Base-by-base conservation (phyloP, 2,329 filamentous ascomycete genomes). In the Calonectria montana region DNA sequence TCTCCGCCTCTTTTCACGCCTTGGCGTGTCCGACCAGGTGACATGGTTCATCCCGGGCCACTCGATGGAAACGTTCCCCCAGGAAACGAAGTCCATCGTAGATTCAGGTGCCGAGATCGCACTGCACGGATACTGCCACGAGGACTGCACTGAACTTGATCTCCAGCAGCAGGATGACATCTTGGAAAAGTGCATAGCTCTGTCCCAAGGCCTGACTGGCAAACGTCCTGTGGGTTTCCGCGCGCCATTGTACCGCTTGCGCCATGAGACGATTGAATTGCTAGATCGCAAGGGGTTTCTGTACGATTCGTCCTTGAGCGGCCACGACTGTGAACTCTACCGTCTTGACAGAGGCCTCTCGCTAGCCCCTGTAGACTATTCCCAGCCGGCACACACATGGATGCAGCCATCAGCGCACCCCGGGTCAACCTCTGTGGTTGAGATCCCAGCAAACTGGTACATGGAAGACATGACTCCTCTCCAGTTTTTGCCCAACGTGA, bases 1-100 rank as follows among this genome's bases (percentile, higher is more conserved):
- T 0, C 81, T 90, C 3, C 84, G 86, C 68, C 73, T 72, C 3
- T 63, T 79, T 4, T 37, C 50, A 27, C 45, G 63, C 29, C 87
- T 89, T 78, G 81, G 82, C 21, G 86, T 85, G 68, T 81, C 86
- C 41, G 78, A 82, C 71, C 87, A 85, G 77, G 81, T 85, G 16
- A 88, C 87, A 10, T 88, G 86, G 87, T 88, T 86, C 73, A 84
- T 89, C n/a, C 87, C 87, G 0, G 87, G 87, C 73, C 87, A 88
- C 76, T 84, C 82, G 0, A 81, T 86, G 59, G 87, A 89, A 76
- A 87, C 83, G 16, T 88, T 88, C 67, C 86, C 87, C 0, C 74
- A 79, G 10, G 81, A 86, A 37, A 72, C 66, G 5, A 83, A 84
- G 8, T 74, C 77, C 45, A 81, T 78, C 18, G 86, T 88, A 62